These are phyloP conservation scores for Shiraia sp. DNA, from an alignment of 2,329 filamentous ascomycete species.

Conservation along the genomic window DNA sequence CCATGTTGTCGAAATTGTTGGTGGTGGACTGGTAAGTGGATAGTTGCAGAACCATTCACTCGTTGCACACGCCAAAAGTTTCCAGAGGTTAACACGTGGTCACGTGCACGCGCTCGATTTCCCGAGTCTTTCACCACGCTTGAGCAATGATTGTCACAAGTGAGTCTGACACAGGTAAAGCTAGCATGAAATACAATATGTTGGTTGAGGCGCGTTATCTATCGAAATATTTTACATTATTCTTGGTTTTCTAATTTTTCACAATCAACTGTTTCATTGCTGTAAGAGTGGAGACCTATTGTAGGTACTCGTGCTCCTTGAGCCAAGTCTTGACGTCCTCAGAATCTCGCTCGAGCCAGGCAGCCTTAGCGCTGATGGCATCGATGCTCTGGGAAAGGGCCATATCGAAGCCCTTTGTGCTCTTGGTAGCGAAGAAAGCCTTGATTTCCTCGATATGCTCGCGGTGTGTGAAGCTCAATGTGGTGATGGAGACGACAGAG, in stretches of 20 bases:
- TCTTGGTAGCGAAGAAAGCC: conserved; percentile 79
- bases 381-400: conserved; percentile 89
- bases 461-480: conserved; percentile 75
- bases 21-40: conserved; percentile 6
- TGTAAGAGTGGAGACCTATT: conserved; percentile 12
- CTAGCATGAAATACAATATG: too few species aligned
- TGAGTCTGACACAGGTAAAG: too few species aligned
- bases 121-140: too few species aligned
- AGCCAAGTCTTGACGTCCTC: conserved; percentile 77
- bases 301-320: conserved; percentile 66
- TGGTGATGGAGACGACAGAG: conserved; percentile 80
- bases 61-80: conserved; percentile 9
- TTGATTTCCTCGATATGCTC: conserved; percentile 77
- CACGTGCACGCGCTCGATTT: conserved; percentile 18
- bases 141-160: too few species aligned
- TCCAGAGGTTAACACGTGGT: conserved; percentile 13
- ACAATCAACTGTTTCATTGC: neutral
- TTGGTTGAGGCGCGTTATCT: neutral
- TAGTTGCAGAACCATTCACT: neutral
- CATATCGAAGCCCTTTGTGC: conserved; percentile 86
- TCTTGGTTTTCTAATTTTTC: neutral
- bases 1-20: conserved; percentile 7
- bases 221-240: neutral
- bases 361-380: conserved; percentile 79
- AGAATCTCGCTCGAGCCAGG: conserved; percentile 77